Percentiles rank a stretch among this genome's conserved stretches.
Evolutionary conservation across 108 stramenopile genomes (phyloP).

Genomic region (Cyclostephanos invisitatus): DNA sequence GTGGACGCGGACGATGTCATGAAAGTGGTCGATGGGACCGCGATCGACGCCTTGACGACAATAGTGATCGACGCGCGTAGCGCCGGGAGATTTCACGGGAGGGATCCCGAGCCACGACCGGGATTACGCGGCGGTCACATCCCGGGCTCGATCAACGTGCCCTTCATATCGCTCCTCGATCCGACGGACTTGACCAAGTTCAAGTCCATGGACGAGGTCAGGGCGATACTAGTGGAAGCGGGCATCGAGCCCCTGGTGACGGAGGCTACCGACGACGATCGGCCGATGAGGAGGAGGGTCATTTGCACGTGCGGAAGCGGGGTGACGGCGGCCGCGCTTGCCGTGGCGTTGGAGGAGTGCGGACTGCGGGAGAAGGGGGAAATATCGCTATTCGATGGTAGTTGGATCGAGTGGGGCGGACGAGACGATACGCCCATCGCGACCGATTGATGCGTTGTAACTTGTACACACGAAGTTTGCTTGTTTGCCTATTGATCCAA

Average conservation of each 20-base stretch:
- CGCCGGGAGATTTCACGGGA: slow-evolving; percentile 39
- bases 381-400: slow-evolving; percentile 68
- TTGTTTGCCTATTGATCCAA: background rate
- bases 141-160: slow-evolving; percentile 66
- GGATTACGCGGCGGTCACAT: slow-evolving; percentile 64
- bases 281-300: slow-evolving; percentile 18
- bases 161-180: slow-evolving; percentile 52
- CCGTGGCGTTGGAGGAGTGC: slow-evolving; percentile 63
- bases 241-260: slow-evolving; percentile 40
- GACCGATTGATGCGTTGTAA: background rate
- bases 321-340: slow-evolving; percentile 68
- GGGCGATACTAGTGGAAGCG: slow-evolving; percentile 44
- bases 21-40: slow-evolving; percentile 28
- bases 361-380: slow-evolving; percentile 49
- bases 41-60: slow-evolving; percentile 9
- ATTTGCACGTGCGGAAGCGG: slow-evolving; percentile 73
- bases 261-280: background rate
- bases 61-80: slow-evolving; percentile 65
- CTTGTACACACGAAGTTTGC: no score
- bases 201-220: slow-evolving; percentile 45
- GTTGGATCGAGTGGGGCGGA: slow-evolving; percentile 75
- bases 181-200: slow-evolving; percentile 43
- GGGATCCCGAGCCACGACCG: slow-evolving; percentile 51
- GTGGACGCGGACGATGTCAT: slow-evolving; percentile 52
- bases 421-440: slow-evolving; percentile 59